phyloP scores from a whole-genome alignment of 2,329 filamentous ascomycete genomes.

The Arthroderma uncinatum region DNA sequence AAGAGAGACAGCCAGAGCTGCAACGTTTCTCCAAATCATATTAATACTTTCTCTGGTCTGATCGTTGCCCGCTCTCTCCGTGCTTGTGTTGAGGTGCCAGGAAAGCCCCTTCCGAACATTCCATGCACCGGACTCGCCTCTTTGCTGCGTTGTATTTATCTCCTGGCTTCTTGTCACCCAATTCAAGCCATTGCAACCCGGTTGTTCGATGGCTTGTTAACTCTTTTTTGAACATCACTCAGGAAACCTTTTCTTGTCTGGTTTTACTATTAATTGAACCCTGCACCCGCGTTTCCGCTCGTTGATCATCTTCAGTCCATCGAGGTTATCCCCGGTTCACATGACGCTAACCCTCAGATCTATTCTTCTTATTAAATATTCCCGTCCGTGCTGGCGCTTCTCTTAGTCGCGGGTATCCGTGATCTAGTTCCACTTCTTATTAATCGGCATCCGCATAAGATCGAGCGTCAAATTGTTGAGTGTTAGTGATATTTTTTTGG shows the following conservation, averaged over 20 bases:
- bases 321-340: slow-evolving; percentile 4
- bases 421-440: not conserved
- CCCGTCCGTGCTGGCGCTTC: not conserved
- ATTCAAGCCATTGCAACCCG: not conserved
- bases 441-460: not conserved
- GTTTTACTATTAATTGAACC: slow-evolving; percentile 5
- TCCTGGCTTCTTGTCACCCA: slow-evolving; percentile 2
- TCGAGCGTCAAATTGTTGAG: not conserved
- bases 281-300: not conserved
- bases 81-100: slow-evolving; percentile 3
- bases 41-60: slow-evolving; percentile 3
- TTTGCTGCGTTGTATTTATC: not conserved
- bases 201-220: not conserved
- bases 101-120: slow-evolving; percentile 6
- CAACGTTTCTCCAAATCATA: slow-evolving; percentile 6
- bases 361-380: not conserved
- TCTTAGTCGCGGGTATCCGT: slow-evolving; percentile 1
- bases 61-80: slow-evolving; percentile 3
- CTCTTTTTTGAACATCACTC: not conserved
- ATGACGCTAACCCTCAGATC: slow-evolving; percentile 4
- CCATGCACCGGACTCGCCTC: slow-evolving; percentile 1
- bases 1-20: slow-evolving; percentile 2
- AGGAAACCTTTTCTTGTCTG: not conserved
- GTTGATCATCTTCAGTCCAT: slow-evolving; percentile 3
- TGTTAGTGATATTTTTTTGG: not conserved